Evolutionary conservation across 2,329 filamentous ascomycete genomes (phyloP).

Genomic region (Metarhizium robertsii): DNA sequence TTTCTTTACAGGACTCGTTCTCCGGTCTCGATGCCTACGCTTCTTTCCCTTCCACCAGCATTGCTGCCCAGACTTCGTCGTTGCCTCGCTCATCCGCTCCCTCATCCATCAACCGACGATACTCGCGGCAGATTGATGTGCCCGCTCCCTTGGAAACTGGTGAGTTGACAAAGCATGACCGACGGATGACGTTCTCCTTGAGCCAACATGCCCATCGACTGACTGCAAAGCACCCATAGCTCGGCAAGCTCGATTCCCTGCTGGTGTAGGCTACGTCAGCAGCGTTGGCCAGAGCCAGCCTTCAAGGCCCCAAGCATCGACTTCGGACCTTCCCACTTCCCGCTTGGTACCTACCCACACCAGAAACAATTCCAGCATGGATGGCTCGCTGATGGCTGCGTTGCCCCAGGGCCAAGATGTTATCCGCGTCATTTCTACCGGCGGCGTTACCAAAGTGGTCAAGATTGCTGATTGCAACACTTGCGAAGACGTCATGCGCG

Average conservation of each 20-base stretch:
- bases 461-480: constrained; percentile 88
- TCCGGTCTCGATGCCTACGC: constrained; percentile 62
- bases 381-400: constrained; percentile 77
- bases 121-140: constrained; percentile 51
- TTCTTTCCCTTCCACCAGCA: constrained; percentile 24
- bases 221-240: constrained; percentile 41
- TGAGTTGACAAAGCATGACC: constrained; percentile 59
- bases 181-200: neutral
- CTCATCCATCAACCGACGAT: constrained; percentile 44
- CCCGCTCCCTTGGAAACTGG: constrained; percentile 31
- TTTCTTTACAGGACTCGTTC: constrained; percentile 60
- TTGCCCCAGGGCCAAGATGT: constrained; percentile 79
- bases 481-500: constrained; percentile 85
- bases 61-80: constrained; percentile 47
- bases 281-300: constrained; percentile 36
- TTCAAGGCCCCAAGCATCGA: constrained; percentile 3
- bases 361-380: constrained; percentile 73
- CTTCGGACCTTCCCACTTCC: constrained; percentile 52
- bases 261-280: constrained; percentile 36
- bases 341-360: constrained; percentile 60
- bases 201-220: constrained; percentile 1
- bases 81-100: constrained; percentile 38
- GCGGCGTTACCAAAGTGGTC: constrained; percentile 84
- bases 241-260: constrained; percentile 47
- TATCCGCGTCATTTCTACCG: constrained; percentile 88